Base-by-base conservation (phyloP, 345 rosid species). In the Physaria fendleri region DNA sequence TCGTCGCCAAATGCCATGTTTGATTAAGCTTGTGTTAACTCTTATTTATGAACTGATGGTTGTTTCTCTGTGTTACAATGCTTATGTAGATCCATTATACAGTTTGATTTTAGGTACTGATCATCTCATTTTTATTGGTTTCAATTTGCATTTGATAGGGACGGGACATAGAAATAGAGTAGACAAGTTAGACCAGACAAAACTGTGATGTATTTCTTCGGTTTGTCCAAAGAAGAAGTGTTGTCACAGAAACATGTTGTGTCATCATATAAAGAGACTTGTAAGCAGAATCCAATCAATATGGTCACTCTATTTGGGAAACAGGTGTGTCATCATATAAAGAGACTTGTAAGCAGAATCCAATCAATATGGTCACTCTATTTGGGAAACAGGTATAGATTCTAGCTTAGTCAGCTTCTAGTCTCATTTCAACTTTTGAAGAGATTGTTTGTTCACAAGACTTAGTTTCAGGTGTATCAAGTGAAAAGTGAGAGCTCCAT, bases 231-330 rank as follows among this genome's bases (percentile, higher is more conserved):
- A 27, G 74, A 70, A 48, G 41, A 63, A 49, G 69, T 70, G 22
- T 27, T 70, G 59, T 56, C 64, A 48, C 60, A 70, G 47, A 70
- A 23, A 32, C 74, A 48, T 48, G 69, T 62, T 70, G 69, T 47
- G n/a, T n/a, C n/a, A 40, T 47, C 74, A 24, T 70, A 47, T 56
- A 62, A 62, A 56, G 69, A 62, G 59, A 62, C 59, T 11, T 39
- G 10, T 17, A 70, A 56, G 27, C 65, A 63, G 65, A 70, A 48
- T 24, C 69, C 64, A 48, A 40, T 17, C 58, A 47, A n/a, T 33
- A 63, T 43, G 53, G 69, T 71, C 33, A 71, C 74, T 49, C 60
- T 71, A 3, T 71, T 71, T 57, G 74, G 74, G 9, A 71, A 41
- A 63, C 65, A 56, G 65, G 74, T 70, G 69, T 47, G n/a, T n/a